Conservation (phyloP, 164 flowering plant genomes). For the Santalum album region DNA sequence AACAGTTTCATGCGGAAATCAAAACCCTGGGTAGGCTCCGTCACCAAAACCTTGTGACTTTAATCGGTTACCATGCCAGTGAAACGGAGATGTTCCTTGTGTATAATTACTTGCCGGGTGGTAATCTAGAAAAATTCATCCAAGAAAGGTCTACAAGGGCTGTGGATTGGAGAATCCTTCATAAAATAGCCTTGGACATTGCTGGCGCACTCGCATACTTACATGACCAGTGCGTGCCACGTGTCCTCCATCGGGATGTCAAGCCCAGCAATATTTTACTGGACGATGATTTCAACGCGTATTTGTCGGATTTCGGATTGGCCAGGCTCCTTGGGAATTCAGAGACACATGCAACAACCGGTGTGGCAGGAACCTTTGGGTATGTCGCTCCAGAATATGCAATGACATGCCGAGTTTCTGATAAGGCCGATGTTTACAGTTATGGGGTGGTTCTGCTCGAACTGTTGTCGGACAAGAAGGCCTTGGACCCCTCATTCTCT, state of each 20-base stretch:
- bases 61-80: conserved; percentile 87
- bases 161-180: conserved; percentile 79
- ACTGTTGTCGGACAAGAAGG: conserved; percentile 84
- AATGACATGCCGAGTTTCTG: conserved; percentile 96
- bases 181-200: conserved; percentile 76
- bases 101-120: conserved; percentile 79
- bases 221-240: conserved; percentile 86
- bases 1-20: conserved; percentile 85
- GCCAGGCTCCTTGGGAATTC: conserved; percentile 84
- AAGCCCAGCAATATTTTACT: conserved; percentile 88
- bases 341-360: conserved; percentile 95
- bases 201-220: conserved; percentile 86
- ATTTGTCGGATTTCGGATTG: conserved; percentile 84
- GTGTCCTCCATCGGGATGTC: conserved; percentile 92
- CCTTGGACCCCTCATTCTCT: conserved; percentile 82
- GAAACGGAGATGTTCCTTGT: conserved; percentile 87
- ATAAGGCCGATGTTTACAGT: conserved; percentile 90
- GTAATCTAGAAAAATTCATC: conserved; percentile 78
- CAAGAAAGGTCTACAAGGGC: conserved; percentile 69
- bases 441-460: conserved; percentile 87
- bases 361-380: conserved; percentile 93
- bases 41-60: conserved; percentile 74
- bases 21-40: conserved; percentile 77
- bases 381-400: conserved; percentile 95
- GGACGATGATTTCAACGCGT: conserved; percentile 78